Conservation (phyloP, 176 grass and related monocot species). For the Carex myosuroides region DNA sequence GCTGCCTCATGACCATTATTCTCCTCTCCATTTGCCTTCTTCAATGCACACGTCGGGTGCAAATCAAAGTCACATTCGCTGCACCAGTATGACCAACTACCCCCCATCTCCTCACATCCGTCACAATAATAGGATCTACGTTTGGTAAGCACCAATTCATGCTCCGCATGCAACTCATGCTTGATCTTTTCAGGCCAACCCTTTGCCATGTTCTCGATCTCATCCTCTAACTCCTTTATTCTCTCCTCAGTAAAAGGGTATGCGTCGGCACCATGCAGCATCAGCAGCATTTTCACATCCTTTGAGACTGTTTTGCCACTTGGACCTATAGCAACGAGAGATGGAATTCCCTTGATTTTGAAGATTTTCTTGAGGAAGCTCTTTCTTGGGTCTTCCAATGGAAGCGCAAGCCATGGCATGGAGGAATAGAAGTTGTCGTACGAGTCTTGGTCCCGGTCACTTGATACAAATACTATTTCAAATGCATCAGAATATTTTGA, state of each 20-base stretch:
- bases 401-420: slow-evolving; percentile 84
- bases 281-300: slow-evolving; percentile 36
- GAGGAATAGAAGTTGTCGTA: slow-evolving; percentile 48
- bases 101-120: slow-evolving; percentile 26
- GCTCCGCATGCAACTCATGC: slow-evolving; percentile 52
- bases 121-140: slow-evolving; percentile 6
- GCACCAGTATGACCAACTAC: slow-evolving; percentile 52
- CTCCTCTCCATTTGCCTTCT: slow-evolving; percentile 10
- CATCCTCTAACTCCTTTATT: slow-evolving; percentile 38
- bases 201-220: slow-evolving; percentile 48
- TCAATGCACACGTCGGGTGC: slow-evolving; percentile 54
- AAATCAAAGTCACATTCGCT: slow-evolving; percentile 47
- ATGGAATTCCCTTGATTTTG: slow-evolving; percentile 53
- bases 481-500: slow-evolving; percentile 56
- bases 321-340: slow-evolving; percentile 55
- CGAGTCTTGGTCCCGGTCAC: slow-evolving; percentile 52
- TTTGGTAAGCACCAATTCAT: slow-evolving; percentile 50
- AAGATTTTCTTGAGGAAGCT: slow-evolving; percentile 34
- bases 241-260: slow-evolving; percentile 75
- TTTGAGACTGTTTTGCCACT: slow-evolving; percentile 47
- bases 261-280: slow-evolving; percentile 45
- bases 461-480: slow-evolving; percentile 69
- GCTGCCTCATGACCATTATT: slow-evolving; percentile 12
- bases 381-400: slow-evolving; percentile 57
- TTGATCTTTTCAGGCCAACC: slow-evolving; percentile 66